A percentile compares a stretch with the other conserved stretches of the same genome.
phyloP scores from a whole-genome alignment of 2,329 filamentous ascomycete species.

The Alternaria sp. region DNA sequence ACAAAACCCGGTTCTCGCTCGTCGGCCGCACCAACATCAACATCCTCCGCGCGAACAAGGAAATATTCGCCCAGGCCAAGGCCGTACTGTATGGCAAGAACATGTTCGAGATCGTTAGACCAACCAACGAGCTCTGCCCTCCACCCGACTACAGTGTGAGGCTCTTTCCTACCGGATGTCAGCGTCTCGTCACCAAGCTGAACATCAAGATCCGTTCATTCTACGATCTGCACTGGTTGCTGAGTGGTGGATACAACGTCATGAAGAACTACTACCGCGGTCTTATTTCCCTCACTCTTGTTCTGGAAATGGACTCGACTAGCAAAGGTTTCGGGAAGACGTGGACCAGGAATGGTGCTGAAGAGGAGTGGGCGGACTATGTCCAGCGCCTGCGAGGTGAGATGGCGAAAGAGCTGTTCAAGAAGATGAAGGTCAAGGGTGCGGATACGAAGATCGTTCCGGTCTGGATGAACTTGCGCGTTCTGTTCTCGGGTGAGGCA shows the following conservation, averaged over 20 bases:
- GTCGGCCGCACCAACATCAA: conserved; percentile 22
- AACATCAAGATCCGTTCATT: conserved; percentile 27
- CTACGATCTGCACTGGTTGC: conserved; percentile 30
- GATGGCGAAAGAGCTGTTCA: conserved; percentile 20
- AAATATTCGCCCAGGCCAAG: conserved; percentile 51
- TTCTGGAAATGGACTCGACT: conserved; percentile 29
- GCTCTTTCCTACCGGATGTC: conserved; percentile 28
- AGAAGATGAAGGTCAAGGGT: background rate
- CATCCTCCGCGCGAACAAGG: conserved; percentile 46
- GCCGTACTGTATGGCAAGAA: conserved; percentile 51
- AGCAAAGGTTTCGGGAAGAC: conserved; percentile 21
- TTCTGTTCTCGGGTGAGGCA: conserved; percentile 32
- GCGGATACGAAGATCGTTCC: conserved; percentile 22
- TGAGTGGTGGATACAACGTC: conserved; percentile 21
- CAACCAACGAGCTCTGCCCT: conserved; percentile 25
- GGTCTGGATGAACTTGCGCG: conserved; percentile 28
- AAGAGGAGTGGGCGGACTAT: conserved; percentile 27
- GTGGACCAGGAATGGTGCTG: conserved; percentile 7
- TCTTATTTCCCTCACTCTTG: conserved; percentile 21
- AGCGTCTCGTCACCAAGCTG: conserved; percentile 24
- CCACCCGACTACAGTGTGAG: conserved; percentile 28
- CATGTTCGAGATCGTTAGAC: conserved; percentile 39
- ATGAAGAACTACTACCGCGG: conserved; percentile 32
- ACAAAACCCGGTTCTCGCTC: conserved; percentile 22
- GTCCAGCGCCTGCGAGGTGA: conserved; percentile 23